Percentiles rank a stretch among this genome's conserved stretches.
Conservation (phyloP, 306 rosid genomes). For the Castanea mollissima region DNA sequence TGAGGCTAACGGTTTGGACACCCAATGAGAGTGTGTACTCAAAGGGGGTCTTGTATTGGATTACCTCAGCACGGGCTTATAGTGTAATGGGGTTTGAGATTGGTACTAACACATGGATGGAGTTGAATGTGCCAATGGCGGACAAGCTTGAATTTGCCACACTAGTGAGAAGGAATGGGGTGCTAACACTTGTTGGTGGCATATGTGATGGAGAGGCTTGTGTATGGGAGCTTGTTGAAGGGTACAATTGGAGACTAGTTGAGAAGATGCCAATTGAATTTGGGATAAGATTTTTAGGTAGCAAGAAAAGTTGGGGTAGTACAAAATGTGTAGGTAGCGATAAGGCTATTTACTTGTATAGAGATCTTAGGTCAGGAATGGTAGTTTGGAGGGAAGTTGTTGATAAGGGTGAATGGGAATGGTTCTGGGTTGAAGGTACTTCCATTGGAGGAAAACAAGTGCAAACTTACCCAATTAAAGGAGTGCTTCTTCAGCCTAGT, state of each 20-base stretch:
- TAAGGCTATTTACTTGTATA: constrained; percentile 51
- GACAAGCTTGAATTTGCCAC: constrained; percentile 67
- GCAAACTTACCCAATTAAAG: constrained; percentile 47
- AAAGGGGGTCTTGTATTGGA: constrained; percentile 57
- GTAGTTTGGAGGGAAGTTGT: constrained; percentile 39
- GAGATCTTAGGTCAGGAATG: constrained; percentile 61
- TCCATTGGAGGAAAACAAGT: constrained; percentile 40
- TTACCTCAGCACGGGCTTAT: constrained; percentile 70
- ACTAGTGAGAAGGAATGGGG: constrained; percentile 42
- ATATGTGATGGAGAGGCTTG: constrained; percentile 35
- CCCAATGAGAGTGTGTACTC: constrained; percentile 57
- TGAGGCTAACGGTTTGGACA: constrained; percentile 83
- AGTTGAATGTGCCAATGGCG: constrained; percentile 61
- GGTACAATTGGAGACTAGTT: constrained; percentile 43
- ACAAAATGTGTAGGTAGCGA: constrained; percentile 60
- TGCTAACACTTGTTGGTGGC: constrained; percentile 55
- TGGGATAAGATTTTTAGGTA: constrained; percentile 45
- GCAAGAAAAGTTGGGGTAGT: constrained; percentile 51
- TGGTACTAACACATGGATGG: constrained; percentile 41
- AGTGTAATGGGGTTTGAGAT: constrained; percentile 54
- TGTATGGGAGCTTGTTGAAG: constrained; percentile 59
- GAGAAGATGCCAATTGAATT: constrained; percentile 56
- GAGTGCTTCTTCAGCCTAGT: constrained; percentile 59
- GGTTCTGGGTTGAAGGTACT: constrained; percentile 68
- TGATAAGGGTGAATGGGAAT: constrained; percentile 41